These are phyloP conservation scores for Xerophyta viscosa DNA, from an alignment of 106 monocot species.

Conservation along the genomic window DNA sequence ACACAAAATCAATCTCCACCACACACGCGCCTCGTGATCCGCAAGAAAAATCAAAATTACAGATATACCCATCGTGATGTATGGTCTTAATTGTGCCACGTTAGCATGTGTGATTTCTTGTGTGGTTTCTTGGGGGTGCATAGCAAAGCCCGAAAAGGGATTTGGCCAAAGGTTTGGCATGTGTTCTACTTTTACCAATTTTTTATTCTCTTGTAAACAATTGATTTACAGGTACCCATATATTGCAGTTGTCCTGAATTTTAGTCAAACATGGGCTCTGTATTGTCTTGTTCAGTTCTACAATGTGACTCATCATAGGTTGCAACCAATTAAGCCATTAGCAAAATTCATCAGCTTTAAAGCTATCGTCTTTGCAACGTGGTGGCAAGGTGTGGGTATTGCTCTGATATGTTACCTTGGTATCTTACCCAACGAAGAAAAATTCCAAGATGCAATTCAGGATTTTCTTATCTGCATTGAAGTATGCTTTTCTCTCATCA, in stretches of 20 bases:
- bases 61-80: no score
- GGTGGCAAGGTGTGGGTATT: slow-evolving; percentile 93
- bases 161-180: no score
- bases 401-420: slow-evolving; percentile 65
- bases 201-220: not conserved
- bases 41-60: no score
- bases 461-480: slow-evolving; percentile 88
- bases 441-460: slow-evolving; percentile 72
- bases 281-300: slow-evolving; percentile 88
- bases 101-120: no score
- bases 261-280: slow-evolving; percentile 91
- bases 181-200: not conserved
- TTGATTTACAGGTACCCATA: slow-evolving; percentile 66
- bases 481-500: slow-evolving; percentile 23
- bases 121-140: no score
- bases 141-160: no score
- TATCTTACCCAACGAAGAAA: slow-evolving; percentile 53
- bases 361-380: slow-evolving; percentile 88
- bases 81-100: not conserved
- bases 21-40: no score
- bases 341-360: slow-evolving; percentile 94
- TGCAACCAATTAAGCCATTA: slow-evolving; percentile 60
- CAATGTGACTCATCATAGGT: slow-evolving; percentile 58
- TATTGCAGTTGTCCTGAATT: slow-evolving; percentile 68
- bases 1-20: no score